Base-by-base conservation (phyloP, 208 protist species). In the Strigomonas culicis region DNA sequence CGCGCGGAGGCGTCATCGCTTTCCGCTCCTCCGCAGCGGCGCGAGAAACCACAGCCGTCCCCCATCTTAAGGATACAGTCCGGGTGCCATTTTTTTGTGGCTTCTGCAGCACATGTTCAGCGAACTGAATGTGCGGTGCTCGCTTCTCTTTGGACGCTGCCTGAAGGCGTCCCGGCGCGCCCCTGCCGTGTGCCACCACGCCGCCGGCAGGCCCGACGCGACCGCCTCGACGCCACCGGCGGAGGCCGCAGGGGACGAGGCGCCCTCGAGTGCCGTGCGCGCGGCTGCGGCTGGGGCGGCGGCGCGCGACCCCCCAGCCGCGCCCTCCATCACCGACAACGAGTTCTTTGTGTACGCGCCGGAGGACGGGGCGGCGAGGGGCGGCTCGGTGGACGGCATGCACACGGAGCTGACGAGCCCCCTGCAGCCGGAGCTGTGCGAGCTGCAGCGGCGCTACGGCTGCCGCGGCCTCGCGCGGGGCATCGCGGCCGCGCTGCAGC, bases 1-100 rank as follows among this genome's bases (percentile, higher is more conserved):
- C 30, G 17, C 6, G 31, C 3, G 6, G 25, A 58, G 13, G 4
- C 11, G 7, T 13, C n/a, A 21, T 58, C 25, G 6, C 52, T 22
- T 34, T 13, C 8, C 4, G 7, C 8, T 21, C 15, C 31, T 10
- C 30, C 27, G 7, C 53, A 6, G 30, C 8, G 53, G 28, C 30
- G 53, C 2, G 30, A 25, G 13, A 13, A 36, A 21, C 53, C 7
- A 31, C 25, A 19, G 31, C 31, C 6, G 36, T 4, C n/a, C 46
- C 39, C 4, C 10, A 15, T 49, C 57, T 8, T 10, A 11, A 13
- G 72, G 13, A 66, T 78, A 36, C 70, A 59, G 10, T 75, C 80
- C 6, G 66, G 63, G 30, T 91, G 88, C 69, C 78, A 66, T 55
- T 90, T 90, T n/a, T 66, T 70, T 76, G 34, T 89, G 84, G 79